These are phyloP conservation scores for Capsicum rhomboideum DNA, from an alignment of 257 asterid species.

Conservation along the genomic window DNA sequence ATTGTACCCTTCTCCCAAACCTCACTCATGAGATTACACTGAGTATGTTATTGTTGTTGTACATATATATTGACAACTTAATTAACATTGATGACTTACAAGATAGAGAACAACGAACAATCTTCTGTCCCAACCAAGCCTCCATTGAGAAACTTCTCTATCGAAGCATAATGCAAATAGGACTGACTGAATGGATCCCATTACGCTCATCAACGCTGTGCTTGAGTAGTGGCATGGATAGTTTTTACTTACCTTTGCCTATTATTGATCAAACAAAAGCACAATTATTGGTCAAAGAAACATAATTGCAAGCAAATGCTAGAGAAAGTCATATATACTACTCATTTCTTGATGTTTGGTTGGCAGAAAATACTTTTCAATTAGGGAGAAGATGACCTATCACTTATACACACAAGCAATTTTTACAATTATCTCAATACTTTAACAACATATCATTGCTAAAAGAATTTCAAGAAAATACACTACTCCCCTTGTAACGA, in stretches of 20 bases:
- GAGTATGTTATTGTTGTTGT: neutral
- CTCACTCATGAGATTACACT: rapidly evolving
- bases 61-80: neutral
- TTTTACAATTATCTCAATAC: neutral
- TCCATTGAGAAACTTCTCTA: constrained; percentile 48
- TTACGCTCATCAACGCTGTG: constrained; percentile 47
- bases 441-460: too few species aligned
- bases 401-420: too few species aligned
- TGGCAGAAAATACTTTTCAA: neutral
- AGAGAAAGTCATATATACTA: neutral
- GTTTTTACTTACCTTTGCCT: constrained; percentile 45
- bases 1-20: too few species aligned
- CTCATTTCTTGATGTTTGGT: neutral
- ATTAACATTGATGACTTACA: constrained; percentile 21
- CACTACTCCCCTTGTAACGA: too few species aligned
- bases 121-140: constrained; percentile 51
- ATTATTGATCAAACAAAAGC: neutral
- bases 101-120: constrained; percentile 42
- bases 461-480: too few species aligned
- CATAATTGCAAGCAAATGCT: neutral
- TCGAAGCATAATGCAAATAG: constrained; percentile 46
- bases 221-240: constrained; percentile 77
- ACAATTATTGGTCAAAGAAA: neutral
- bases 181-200: constrained; percentile 55
- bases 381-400: neutral